These are phyloP conservation scores for Luffa acutangula DNA, from an alignment of 306 rosid species.

Conservation along the genomic window DNA sequence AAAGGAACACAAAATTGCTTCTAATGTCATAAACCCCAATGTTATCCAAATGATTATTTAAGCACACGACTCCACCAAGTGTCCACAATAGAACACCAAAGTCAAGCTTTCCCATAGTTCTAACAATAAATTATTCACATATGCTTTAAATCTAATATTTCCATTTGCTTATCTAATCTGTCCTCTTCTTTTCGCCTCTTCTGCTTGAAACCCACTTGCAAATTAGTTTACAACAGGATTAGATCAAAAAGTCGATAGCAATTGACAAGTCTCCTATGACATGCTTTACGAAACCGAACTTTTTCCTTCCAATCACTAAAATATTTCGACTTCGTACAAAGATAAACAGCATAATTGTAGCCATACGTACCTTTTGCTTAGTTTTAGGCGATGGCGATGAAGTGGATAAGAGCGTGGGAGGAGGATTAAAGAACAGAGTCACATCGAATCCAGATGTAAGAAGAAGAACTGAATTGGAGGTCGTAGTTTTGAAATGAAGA, in stretches of 20 bases:
- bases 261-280: not conserved
- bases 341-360: not conserved
- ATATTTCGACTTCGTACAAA: not conserved
- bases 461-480: constrained; percentile 10
- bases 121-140: not conserved
- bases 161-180: not conserved
- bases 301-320: not conserved
- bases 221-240: not conserved
- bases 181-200: not conserved
- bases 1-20: constrained; percentile 1
- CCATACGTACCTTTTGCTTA: not conserved
- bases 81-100: not conserved
- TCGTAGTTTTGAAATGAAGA: not conserved
- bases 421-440: not conserved
- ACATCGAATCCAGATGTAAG: constrained; percentile 11
- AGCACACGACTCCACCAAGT: constrained; percentile 5
- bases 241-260: not conserved
- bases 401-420: constrained; percentile 10
- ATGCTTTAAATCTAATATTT: not conserved
- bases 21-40: not conserved
- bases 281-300: not conserved
- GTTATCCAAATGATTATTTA: constrained; percentile 14
- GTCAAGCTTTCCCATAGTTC: not conserved
- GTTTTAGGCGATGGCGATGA: not conserved
- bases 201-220: constrained; percentile 5